phyloP scores from a whole-genome alignment of 2,329 filamentous ascomycete species.

The Didymella exigua region DNA sequence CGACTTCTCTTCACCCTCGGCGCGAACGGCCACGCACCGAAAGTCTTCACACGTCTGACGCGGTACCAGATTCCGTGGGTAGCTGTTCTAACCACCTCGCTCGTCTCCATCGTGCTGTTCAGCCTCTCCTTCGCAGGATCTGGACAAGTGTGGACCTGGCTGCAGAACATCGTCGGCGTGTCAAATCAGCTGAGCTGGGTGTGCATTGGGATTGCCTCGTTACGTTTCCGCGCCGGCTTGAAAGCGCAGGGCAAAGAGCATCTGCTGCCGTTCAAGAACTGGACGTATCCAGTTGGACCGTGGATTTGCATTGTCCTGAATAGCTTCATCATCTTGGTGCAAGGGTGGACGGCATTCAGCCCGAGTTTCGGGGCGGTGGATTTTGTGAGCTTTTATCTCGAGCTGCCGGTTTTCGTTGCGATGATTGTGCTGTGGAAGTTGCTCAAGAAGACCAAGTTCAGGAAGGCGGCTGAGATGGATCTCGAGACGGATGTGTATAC shows the following conservation, averaged over 20 bases:
- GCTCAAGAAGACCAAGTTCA: constrained; percentile 37
- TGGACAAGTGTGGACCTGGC: constrained; percentile 61
- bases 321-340: constrained; percentile 38
- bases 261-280: constrained; percentile 62
- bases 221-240: constrained; percentile 59
- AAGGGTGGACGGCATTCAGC: constrained; percentile 59
- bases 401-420: constrained; percentile 39
- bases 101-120: constrained; percentile 49
- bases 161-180: constrained; percentile 69
- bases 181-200: constrained; percentile 61
- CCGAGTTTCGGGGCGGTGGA: constrained; percentile 50
- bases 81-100: constrained; percentile 41
- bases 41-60: constrained; percentile 64
- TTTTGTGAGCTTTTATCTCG: constrained; percentile 58
- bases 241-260: constrained; percentile 55
- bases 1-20: constrained; percentile 62
- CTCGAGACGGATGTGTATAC: constrained; percentile 41
- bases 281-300: constrained; percentile 61
- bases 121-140: constrained; percentile 53
- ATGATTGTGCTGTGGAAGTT: constrained; percentile 41
- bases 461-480: constrained; percentile 35
- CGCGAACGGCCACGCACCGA: constrained; percentile 69
- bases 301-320: constrained; percentile 33
- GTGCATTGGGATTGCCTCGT: constrained; percentile 60
- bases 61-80: constrained; percentile 51